Evolutionary conservation across 441 rosid species (phyloP), one percentile per base, ranked within the genome.

Genomic region (Breynia disticha): DNA sequence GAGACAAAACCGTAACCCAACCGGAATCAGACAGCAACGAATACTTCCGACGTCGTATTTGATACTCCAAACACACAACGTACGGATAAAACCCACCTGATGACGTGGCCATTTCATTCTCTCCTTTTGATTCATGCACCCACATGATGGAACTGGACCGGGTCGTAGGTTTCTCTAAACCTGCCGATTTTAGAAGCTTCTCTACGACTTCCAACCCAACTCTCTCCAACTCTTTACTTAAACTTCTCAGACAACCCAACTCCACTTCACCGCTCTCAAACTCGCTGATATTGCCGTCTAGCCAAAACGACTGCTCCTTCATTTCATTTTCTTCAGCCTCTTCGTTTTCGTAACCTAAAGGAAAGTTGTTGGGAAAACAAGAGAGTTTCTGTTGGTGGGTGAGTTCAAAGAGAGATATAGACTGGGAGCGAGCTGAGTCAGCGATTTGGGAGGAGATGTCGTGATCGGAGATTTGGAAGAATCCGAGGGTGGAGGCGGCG

Each of bases 11-110:
- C 4, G 72, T 53, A 11, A 71, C 79, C 82, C 68, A 72, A 20
- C 84, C 84, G 20, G 86, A 79, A 56, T 85, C 89, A 14, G 75
- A 28, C 52, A 75, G 35, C 72, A 83, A 52, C 6, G 62, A 59
- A 21, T 68, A 71, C 56, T 78, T 78, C 65, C 51, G 69, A 51
- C 66, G 58, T 64, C 78, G 62, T 50, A 85, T 68, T 67, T 82
- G 89, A 67, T 76, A 87, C 54, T 74, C 76, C 69, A 88, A 72
- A 67, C 85, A 80, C 4, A 85, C 71, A 14, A 81, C 67, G 59
- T 73, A 84, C 1, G 94, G 96, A 75, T 79, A 88, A 61, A 61
- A 81, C 35, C 91, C 87, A 21, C 77, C 77, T 54, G 85, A 50
- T 16, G 84, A 52, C 22, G 57, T 43, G 19, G n/a, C 72, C 15